Conservation (phyloP, 768 basidiomycete species). For the Russula compacta region DNA sequence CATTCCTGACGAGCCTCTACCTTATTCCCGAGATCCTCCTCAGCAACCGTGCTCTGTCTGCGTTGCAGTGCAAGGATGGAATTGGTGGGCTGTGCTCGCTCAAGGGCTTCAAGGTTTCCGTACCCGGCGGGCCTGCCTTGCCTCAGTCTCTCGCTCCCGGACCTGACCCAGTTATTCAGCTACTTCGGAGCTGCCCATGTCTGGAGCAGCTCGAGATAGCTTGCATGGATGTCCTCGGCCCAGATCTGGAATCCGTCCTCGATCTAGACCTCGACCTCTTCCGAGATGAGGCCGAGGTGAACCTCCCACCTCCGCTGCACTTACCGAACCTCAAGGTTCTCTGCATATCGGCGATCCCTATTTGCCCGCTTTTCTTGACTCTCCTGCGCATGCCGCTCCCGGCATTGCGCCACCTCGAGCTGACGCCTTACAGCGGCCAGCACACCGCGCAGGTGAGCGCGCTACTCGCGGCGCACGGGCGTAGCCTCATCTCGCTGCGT, state of each 20-base stretch:
- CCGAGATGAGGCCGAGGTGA: constrained; percentile 12
- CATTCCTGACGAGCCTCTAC: constrained; percentile 20
- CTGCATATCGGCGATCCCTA: constrained; percentile 56
- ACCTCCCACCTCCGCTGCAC: constrained; percentile 35
- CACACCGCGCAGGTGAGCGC: constrained; percentile 48
- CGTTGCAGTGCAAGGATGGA: constrained; percentile 14
- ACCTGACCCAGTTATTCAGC: not conserved
- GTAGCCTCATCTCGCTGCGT: constrained; percentile 47
- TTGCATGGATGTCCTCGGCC: constrained; percentile 7
- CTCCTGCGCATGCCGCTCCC: constrained; percentile 56
- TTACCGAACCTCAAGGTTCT: constrained; percentile 53
- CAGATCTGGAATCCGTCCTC: not conserved
- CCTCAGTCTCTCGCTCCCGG: not conserved
- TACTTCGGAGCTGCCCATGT: constrained; percentile 6
- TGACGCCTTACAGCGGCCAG: constrained; percentile 64
- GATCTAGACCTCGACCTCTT: not conserved
- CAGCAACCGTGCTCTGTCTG: constrained; percentile 11
- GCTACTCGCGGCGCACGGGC: constrained; percentile 55
- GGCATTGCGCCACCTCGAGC: constrained; percentile 47
- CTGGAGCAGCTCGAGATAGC: constrained; percentile 19
- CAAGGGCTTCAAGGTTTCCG: constrained; percentile 13
- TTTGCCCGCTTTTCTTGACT: constrained; percentile 51
- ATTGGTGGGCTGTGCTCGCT: constrained; percentile 14
- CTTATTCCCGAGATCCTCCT: constrained; percentile 10
- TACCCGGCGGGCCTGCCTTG: constrained; percentile 5